Evolutionary conservation across 305 asterid genomes (phyloP).

Genomic region (Coffea humblotiana): DNA sequence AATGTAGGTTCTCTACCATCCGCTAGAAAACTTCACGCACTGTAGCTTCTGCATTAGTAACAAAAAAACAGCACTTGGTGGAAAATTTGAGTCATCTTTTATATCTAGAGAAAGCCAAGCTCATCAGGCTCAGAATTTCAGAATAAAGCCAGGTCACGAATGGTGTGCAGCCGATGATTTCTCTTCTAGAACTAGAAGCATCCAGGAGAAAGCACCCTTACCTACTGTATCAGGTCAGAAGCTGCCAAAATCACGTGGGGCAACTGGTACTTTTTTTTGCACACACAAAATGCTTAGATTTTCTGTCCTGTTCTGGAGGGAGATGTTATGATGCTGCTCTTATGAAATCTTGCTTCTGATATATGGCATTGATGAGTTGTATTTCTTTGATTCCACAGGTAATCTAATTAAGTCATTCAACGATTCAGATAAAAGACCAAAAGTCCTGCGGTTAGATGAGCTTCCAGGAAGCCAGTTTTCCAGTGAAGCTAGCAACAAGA

Average conservation of each 20-base stretch:
- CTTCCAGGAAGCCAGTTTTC: background rate
- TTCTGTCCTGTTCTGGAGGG: background rate
- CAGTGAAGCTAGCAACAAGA: background rate
- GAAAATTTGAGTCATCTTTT: background rate
- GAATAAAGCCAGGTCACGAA: background rate
- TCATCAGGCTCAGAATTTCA: background rate
- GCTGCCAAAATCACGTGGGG: constrained; percentile 4
- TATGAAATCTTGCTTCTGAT: background rate
- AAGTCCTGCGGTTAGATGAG: constrained; percentile 16
- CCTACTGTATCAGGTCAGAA: background rate
- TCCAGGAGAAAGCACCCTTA: constrained; percentile 1
- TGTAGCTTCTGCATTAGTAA: background rate
- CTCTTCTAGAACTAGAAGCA: constrained; percentile 11
- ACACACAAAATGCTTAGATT: background rate
- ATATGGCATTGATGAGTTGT: background rate
- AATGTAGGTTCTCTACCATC: constrained; percentile 9
- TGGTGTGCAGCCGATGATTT: background rate
- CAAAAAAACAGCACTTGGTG: constrained; percentile 10
- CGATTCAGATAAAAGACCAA: constrained; percentile 9
- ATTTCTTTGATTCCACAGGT: constrained; percentile 13
- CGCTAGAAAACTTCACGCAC: background rate
- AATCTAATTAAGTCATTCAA: constrained; percentile 14
- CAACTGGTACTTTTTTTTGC: constrained; percentile 3
- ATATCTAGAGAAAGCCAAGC: constrained; percentile 8
- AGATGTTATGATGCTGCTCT: background rate